These are phyloP conservation scores for Bondarzewia mesenterica DNA, from an alignment of 1,284 basidiomycete genomes.

Conservation along the genomic window DNA sequence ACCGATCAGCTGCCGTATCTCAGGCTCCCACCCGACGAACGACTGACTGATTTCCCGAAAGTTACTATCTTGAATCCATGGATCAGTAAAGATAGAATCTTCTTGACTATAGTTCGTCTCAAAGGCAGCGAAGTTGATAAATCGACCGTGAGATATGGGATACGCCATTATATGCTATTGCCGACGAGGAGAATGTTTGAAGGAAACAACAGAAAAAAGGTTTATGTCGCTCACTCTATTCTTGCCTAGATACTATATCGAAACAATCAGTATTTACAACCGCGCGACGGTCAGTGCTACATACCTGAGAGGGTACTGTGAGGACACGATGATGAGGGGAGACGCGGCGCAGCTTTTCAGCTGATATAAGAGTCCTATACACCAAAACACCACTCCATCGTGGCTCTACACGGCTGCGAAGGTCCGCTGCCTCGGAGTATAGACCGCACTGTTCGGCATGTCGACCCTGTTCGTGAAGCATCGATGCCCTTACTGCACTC, in stretches of 20 bases:
- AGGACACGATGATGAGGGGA: conserved; percentile 27
- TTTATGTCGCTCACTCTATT: conserved; percentile 22
- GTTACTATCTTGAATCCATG: conserved; percentile 26
- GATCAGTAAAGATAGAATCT: conserved; percentile 25
- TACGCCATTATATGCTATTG: conserved; percentile 35
- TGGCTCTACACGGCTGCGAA: conserved; percentile 19
- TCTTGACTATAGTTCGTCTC: conserved; percentile 24
- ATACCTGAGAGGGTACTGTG: conserved; percentile 27
- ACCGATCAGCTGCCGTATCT: conserved; percentile 30
- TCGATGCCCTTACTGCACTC: conserved; percentile 19
- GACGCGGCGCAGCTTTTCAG: conserved; percentile 22
- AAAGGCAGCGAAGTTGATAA: conserved; percentile 36
- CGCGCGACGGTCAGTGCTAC: conserved; percentile 10
- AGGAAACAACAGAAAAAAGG: neutral
- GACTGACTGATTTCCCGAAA: conserved; percentile 17
- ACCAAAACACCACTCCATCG: conserved; percentile 31
- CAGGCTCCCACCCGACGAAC: conserved; percentile 34
- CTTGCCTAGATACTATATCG: conserved; percentile 32
- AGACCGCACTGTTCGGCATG: conserved; percentile 12
- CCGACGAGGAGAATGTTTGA: neutral
- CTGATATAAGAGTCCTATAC: conserved; percentile 31
- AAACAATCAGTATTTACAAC: neutral
- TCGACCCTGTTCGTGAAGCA: conserved; percentile 18
- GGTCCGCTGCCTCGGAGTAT: conserved; percentile 13
- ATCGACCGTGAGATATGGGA: conserved; percentile 31